phyloP scores from a whole-genome alignment of 2,329 filamentous ascomycete genomes.

The Fusarium agapanthi region DNA sequence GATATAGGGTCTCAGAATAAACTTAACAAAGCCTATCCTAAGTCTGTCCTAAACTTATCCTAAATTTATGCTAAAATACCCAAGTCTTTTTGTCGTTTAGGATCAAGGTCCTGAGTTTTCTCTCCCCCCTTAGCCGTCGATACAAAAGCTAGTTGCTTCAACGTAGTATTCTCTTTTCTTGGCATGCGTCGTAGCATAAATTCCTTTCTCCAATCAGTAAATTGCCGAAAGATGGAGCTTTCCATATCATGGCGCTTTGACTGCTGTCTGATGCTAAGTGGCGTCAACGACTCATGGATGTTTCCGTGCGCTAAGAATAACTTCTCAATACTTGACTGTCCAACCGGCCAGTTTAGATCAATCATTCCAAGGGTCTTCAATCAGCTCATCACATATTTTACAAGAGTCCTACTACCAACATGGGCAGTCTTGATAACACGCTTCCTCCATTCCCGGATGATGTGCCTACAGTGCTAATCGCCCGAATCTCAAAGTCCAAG shows the following conservation, averaged over 20 bases:
- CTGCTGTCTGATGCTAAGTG: fast-evolving
- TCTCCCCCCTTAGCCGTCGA: too few relatives aligned
- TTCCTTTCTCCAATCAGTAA: background rate
- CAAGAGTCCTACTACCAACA: fast-evolving
- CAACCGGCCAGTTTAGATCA: background rate
- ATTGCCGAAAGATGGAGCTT: background rate
- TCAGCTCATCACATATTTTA: background rate
- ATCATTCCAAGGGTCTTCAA: background rate
- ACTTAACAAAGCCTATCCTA: too few relatives aligned
- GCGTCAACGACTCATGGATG: background rate
- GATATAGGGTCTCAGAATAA: too few relatives aligned
- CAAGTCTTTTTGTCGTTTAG: too few relatives aligned
- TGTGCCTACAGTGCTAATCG: background rate
- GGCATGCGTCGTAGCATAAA: background rate
- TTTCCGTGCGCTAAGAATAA: background rate
- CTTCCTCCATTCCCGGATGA: background rate
- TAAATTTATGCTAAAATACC: too few relatives aligned
- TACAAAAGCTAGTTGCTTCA: too few relatives aligned
- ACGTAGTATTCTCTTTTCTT: background rate
- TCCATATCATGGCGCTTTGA: background rate
- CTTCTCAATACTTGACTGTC: background rate
- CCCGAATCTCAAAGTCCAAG: background rate
- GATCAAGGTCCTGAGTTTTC: too few relatives aligned
- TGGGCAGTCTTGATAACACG: background rate
- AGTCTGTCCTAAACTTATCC: too few relatives aligned